Base-by-base conservation (phyloP, 768 basidiomycete genomes). In the Tricholoma furcatifolium region DNA sequence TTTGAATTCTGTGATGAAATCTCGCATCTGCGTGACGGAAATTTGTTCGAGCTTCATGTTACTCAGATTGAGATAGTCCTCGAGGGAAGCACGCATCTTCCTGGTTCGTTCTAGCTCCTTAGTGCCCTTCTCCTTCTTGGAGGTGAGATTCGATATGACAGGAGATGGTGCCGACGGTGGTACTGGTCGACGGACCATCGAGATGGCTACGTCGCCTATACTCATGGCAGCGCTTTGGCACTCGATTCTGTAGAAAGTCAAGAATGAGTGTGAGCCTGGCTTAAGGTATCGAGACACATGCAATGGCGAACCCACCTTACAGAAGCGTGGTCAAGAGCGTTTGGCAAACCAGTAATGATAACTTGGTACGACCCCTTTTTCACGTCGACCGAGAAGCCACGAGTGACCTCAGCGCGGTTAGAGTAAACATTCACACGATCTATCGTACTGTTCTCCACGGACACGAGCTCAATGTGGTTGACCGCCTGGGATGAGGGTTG, bases 181-280 rank as follows among this genome's bases (percentile, higher is more conserved):
- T 12, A 11, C 8, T 3, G 21, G 34, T 21, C 11, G 15, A 34
- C 49, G 50, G 56, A 27, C 7, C 24, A 20, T 42, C 18, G 67
- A 62, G 23, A 72, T 31, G 9, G 66, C 62, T 12, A 74, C 71
- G 39, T 74, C 70, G 53, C 73, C 68, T 23, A 72, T 74, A 6
- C 66, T 69, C 17, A n/a, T n/a, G n/a, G 66, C 68, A 7, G 61
- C 52, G 1, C 72, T 72, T 20, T 63, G 61, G 2, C 72, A 71
- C 60, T 71, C 68, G 6, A 72, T 68, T 50, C 71, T 74, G 30
- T 17, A 31, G 15, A 3, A 15, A 5, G 18, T 10, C 27, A 24
- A 40, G 32, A 32, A 6, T 17, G 12, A 43, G 23, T 2, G 6
- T 6, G 6, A 17, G 43, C 21, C 9, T 14, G 1, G 35, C 2